These are phyloP conservation scores for Globisporangium recalcitrans DNA, from an alignment of 352 stramenopile species.

Conservation along the genomic window DNA sequence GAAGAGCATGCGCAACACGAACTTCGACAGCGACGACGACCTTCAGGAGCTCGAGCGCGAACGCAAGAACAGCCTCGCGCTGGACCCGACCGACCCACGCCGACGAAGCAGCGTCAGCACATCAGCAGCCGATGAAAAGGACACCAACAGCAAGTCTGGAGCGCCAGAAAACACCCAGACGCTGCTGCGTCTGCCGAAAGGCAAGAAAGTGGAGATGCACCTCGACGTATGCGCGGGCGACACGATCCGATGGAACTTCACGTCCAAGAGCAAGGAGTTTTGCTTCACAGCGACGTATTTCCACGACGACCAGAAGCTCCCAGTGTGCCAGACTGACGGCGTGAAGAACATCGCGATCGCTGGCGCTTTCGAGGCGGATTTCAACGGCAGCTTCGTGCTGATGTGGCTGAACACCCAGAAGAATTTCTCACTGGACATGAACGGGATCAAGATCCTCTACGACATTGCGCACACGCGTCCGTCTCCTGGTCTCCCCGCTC, in stretches of 20 bases:
- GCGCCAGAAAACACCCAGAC: constrained; percentile 7
- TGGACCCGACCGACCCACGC: neutral
- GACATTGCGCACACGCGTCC: constrained; percentile 44
- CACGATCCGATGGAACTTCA: constrained; percentile 56
- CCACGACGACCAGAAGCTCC: constrained; percentile 42
- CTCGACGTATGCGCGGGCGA: constrained; percentile 66
- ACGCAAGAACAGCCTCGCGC: constrained; percentile 10
- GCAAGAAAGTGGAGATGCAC: constrained; percentile 76
- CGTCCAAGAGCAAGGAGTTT: constrained; percentile 52
- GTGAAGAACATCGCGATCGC: constrained; percentile 64
- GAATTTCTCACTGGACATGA: constrained; percentile 52
- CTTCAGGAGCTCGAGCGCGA: constrained; percentile 10
- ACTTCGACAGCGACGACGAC: constrained; percentile 25
- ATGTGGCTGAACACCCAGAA: constrained; percentile 74
- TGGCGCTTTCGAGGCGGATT: constrained; percentile 40
- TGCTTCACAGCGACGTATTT: constrained; percentile 60
- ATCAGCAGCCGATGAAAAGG: neutral
- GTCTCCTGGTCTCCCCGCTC: constrained; percentile 8
- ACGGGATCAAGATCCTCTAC: constrained; percentile 58
- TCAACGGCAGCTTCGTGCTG: constrained; percentile 68
- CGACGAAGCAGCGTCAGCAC: constrained; percentile 5
- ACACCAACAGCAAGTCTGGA: neutral
- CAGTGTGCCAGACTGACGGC: constrained; percentile 48
- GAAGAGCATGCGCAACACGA: constrained; percentile 34
- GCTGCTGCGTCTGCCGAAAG: constrained; percentile 43